Conservation (phyloP, 139 green algal genomes). For the Medakamo hakoo region DNA sequence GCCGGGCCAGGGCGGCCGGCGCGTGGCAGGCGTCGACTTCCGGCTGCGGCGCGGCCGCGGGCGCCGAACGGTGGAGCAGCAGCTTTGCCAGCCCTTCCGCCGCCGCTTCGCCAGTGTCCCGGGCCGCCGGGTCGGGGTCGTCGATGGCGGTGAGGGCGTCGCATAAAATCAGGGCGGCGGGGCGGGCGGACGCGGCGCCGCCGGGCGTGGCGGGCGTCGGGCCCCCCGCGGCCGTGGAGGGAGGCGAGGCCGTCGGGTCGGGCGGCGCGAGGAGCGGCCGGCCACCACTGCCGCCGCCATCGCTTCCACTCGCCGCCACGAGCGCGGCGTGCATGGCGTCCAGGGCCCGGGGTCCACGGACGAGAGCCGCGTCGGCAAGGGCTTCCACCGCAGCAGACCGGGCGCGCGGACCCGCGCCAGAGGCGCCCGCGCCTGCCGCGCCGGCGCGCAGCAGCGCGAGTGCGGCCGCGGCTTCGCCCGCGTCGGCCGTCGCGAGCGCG, state of each 20-base stretch:
- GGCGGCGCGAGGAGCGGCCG: no score
- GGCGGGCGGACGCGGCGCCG: no score
- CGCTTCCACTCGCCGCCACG: no score
- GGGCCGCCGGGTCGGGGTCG: not conserved
- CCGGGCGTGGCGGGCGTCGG: not conserved
- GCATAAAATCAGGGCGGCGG: no score
- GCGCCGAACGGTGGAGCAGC: not conserved
- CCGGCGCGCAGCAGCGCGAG: no score
- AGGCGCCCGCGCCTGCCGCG: no score
- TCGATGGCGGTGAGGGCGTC: not conserved
- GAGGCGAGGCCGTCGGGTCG: no score
- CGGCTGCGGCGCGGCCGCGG: not conserved
- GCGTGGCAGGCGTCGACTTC: not conserved
- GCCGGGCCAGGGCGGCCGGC: not conserved
- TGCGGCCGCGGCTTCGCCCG: no score
- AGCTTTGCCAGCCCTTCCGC: not conserved
- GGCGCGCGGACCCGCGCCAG: no score
- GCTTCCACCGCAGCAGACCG: not conserved
- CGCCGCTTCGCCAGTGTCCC: not conserved
- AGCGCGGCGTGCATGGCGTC: not conserved
- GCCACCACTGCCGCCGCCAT: no score
- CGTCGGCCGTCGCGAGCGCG: not conserved
- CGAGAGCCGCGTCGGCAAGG: not conserved
- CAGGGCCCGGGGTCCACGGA: not conserved
- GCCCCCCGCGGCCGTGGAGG: not conserved